A percentile compares a stretch with the other conserved stretches of the same genome.
Evolutionary conservation across 176 grass and related monocot species (phyloP).

Genomic region (Chrysopogon serrulatus): DNA sequence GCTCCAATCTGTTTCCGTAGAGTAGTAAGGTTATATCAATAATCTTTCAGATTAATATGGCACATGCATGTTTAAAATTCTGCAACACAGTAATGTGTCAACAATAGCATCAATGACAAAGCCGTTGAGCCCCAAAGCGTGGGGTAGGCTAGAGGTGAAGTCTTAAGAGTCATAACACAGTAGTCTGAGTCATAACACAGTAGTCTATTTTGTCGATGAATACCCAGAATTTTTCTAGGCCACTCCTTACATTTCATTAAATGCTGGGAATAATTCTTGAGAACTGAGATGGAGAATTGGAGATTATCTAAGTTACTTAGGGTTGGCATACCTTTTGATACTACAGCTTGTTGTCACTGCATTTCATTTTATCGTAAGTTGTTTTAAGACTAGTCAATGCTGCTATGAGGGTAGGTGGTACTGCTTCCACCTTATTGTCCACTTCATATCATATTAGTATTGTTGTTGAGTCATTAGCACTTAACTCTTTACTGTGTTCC

Average conservation of each 20-base stretch:
- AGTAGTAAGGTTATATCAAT: not conserved
- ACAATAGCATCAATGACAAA: not conserved
- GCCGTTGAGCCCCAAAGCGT: not conserved
- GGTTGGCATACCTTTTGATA: not conserved
- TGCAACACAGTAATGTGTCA: not conserved
- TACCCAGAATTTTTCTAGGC: not conserved
- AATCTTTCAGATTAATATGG: not conserved
- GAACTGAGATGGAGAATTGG: not conserved
- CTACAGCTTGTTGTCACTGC: not conserved
- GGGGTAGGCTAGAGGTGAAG: not conserved
- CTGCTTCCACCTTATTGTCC: not conserved
- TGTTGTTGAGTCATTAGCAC: not conserved
- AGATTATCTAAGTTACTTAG: not conserved
- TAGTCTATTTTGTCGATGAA: not conserved
- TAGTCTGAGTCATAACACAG: not conserved
- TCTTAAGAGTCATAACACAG: too few relatives aligned
- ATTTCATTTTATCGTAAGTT: conserved; percentile 13
- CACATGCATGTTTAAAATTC: not conserved
- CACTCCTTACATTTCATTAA: not conserved
- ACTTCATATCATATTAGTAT: not conserved
- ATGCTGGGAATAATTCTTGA: not conserved
- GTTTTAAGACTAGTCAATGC: not conserved
- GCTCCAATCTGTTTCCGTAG: not conserved
- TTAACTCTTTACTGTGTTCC: not conserved
- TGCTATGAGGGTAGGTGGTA: not conserved